Evolutionary conservation across 78 protist species (phyloP).

Genomic region (Capsaspora owczarzaki): DNA sequence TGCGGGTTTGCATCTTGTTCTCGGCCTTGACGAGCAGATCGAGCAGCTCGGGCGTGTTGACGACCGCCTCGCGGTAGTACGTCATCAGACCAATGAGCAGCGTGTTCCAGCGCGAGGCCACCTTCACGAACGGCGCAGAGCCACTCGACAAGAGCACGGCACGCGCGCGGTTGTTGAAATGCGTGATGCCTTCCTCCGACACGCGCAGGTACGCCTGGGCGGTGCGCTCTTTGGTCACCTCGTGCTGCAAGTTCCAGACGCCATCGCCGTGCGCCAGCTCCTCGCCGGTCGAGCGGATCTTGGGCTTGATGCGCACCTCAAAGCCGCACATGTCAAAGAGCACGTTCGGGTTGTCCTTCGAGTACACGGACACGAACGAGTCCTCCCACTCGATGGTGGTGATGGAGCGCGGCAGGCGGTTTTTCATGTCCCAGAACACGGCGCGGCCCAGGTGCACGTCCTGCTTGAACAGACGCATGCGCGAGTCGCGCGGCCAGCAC

Average conservation of each 20-base stretch:
- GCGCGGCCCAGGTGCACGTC: constrained; percentile 99
- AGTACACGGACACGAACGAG: constrained; percentile 83
- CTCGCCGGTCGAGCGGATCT: constrained; percentile 57
- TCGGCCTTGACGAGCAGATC: constrained; percentile 98
- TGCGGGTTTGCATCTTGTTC: constrained; percentile 99
- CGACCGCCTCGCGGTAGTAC: constrained; percentile 95
- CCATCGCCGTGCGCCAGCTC: constrained; percentile 81
- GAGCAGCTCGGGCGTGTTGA: constrained; percentile 81
- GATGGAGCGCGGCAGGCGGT: constrained; percentile 92
- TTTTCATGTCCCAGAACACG: constrained; percentile 94
- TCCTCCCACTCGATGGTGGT: constrained; percentile 81
- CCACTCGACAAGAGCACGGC: constrained; percentile 96
- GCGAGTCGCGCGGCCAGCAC: constrained; percentile 98
- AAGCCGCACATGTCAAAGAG: constrained; percentile 95
- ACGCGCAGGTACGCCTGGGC: constrained; percentile 96
- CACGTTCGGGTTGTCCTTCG: constrained; percentile 96
- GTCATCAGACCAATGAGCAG: constrained; percentile 95
- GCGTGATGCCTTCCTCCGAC: constrained; percentile 60
- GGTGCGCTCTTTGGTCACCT: constrained; percentile 91
- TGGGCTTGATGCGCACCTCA: constrained; percentile 95
- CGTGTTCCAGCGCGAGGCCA: constrained; percentile 99
- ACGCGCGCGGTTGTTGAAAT: constrained; percentile 93
- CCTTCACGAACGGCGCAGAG: constrained; percentile 96
- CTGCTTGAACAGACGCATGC: constrained; percentile 98
- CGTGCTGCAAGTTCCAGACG: constrained; percentile 96